Percentiles rank a stretch among this genome's conserved stretches.
phyloP scores from a whole-genome alignment of 1,284 basidiomycete genomes.

The Boletus semigastroideus region DNA sequence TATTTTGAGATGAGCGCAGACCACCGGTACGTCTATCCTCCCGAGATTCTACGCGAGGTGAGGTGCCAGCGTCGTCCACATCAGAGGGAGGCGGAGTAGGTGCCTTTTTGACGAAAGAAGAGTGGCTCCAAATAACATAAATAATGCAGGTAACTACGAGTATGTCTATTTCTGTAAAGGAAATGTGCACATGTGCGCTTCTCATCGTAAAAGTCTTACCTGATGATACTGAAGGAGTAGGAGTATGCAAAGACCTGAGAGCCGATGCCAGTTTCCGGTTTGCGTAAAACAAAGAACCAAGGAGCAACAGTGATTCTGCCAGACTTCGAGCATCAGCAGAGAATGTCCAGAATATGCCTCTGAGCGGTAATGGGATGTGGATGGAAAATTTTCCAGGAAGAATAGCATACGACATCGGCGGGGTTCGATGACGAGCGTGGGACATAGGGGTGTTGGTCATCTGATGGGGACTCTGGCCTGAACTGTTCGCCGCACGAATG shows the following conservation, averaged over 20 bases:
- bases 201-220: constrained; percentile 23
- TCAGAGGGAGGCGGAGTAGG: constrained; percentile 20
- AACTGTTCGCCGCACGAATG: constrained; percentile 13
- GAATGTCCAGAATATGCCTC: constrained; percentile 20
- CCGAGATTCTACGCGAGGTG: constrained; percentile 43
- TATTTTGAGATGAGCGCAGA: constrained; percentile 33
- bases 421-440: constrained; percentile 26
- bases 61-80: constrained; percentile 25
- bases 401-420: constrained; percentile 12
- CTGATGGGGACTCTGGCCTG: constrained; percentile 22
- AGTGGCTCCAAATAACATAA: constrained; percentile 66
- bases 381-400: constrained; percentile 26
- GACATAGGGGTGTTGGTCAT: constrained; percentile 9
- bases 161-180: constrained; percentile 53
- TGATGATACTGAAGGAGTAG: constrained; percentile 17
- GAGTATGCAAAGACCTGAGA: constrained; percentile 2
- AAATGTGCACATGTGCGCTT: constrained; percentile 5
- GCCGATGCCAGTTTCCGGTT: constrained; percentile 25
- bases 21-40: constrained; percentile 41
- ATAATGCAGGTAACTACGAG: constrained; percentile 57
- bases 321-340: constrained; percentile 26
- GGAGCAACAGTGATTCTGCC: constrained; percentile 25
- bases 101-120: constrained; percentile 36
- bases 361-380: constrained; percentile 19
- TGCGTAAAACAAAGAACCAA: constrained; percentile 34